phyloP scores from a whole-genome alignment of 768 basidiomycete species.

The Russula virescens region DNA sequence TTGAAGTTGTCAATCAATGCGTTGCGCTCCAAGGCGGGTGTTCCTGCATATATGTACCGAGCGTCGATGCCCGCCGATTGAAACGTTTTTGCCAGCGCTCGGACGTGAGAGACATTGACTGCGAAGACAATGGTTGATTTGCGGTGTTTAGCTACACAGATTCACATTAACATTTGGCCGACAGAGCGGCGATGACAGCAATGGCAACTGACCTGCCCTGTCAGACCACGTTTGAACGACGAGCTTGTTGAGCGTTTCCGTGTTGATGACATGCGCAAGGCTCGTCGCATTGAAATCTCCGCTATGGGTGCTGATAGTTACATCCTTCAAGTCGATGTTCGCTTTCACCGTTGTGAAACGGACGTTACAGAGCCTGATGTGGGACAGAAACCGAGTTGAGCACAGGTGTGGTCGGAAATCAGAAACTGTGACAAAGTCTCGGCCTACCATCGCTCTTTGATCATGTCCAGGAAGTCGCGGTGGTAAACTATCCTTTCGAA shows the following conservation, averaged over 20 bases:
- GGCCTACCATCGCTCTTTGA: conserved; percentile 78
- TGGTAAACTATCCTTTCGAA: conserved; percentile 93
- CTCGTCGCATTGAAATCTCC: conserved; percentile 82
- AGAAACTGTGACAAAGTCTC: background rate
- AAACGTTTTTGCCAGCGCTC: conserved; percentile 66
- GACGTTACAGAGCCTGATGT: conserved; percentile 70
- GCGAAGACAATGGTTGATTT: conserved; percentile 93
- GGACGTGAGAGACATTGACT: conserved; percentile 77
- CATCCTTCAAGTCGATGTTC: conserved; percentile 59
- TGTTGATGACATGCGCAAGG: conserved; percentile 79
- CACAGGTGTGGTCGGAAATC: too few species aligned
- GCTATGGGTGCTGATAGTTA: conserved; percentile 56
- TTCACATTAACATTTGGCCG: conserved; percentile 9
- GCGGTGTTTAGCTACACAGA: conserved; percentile 41
- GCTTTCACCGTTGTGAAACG: conserved; percentile 81
- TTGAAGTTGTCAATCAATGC: conserved; percentile 62
- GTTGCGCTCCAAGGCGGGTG: conserved; percentile 57
- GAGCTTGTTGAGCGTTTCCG: conserved; percentile 65
- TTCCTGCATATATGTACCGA: conserved; percentile 67
- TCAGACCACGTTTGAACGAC: conserved; percentile 84
- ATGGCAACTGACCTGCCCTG: conserved; percentile 54
- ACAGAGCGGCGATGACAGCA: background rate
- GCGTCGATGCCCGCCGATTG: conserved; percentile 77
- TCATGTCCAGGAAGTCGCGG: conserved; percentile 85
- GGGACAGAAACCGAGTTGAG: background rate